phyloP scores from a whole-genome alignment of 768 basidiomycete genomes.

The Phylloporus rhodoxanthus region DNA sequence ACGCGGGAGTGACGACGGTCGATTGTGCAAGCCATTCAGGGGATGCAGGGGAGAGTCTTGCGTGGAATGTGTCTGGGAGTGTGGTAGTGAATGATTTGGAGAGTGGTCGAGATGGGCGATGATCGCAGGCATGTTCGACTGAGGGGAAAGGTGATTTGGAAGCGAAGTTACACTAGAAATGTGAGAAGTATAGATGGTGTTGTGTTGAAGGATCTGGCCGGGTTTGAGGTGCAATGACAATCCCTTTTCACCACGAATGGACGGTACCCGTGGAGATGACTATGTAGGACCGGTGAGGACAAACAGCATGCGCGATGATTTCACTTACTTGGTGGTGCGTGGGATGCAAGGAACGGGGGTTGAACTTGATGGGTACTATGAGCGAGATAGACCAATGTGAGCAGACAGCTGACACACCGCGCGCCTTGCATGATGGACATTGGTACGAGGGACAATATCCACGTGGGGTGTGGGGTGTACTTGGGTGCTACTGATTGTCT shows the following conservation, averaged over 20 bases:
- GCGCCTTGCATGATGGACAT: constrained; percentile 2
- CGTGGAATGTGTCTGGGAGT: neutral
- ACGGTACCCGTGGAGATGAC: constrained; percentile 6
- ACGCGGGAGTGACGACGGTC: constrained; percentile 2
- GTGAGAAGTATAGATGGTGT: constrained; percentile 11
- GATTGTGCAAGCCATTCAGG: constrained; percentile 1
- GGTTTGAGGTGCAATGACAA: constrained; percentile 47
- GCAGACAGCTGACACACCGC: constrained; percentile 20
- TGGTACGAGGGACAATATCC: constrained; percentile 1
- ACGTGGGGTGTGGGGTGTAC: constrained; percentile 6
- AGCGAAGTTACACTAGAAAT: neutral
- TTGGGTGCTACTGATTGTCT: constrained; percentile 41
- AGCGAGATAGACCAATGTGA: constrained; percentile 2
- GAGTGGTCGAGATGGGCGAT: constrained; percentile 6
- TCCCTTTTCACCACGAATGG: constrained; percentile 17
- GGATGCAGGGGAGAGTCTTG: neutral
- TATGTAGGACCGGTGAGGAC: constrained; percentile 9
- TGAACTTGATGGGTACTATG: constrained; percentile 12
- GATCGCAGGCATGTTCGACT: neutral
- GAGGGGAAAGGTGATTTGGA: constrained; percentile 5
- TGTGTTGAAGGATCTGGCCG: constrained; percentile 51
- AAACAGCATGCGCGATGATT: neutral
- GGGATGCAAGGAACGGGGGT: constrained; percentile 4
- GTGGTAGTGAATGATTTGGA: constrained; percentile 13
- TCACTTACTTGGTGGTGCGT: constrained; percentile 17